Evolutionary conservation across 495 filamentous ascomycete genomes (phyloP), one percentile per base, ranked within the genome.

Genomic region (Penicillium coprophilum): DNA sequence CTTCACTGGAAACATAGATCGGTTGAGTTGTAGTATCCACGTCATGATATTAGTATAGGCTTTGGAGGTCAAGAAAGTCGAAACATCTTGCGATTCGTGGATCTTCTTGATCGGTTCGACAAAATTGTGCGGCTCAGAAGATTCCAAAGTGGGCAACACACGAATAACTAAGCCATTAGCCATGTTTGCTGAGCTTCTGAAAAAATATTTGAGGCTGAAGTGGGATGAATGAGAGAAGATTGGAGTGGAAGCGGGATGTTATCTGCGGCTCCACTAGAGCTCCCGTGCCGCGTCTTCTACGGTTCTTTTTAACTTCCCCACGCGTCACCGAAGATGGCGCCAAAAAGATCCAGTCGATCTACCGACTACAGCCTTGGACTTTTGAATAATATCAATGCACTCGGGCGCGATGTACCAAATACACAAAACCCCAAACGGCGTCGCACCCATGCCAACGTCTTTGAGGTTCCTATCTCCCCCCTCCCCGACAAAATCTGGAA

Each of bases 11-110:
- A 92, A 91, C 77, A 97, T 85, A 17, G 91, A 83, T 39, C 85
- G 82, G 68, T 96, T 97, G 27, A 99, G 81, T 71, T 97, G 94
- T 44, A 95, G 71, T 7, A 97, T 70, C 66, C 96, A 99, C 44
- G 81, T 80, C 74, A 88, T 86, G 32, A 97, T 89, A 69, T 96
- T 89, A 43, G 79, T 77, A 72, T 97, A 96, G 15, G 90, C 94
- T 67, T 79, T 83, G 28, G 91, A 90, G 27, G 79, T 78, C 31
- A 91, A 79, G 63, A 97, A 99, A 47, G 75, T 76, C 6, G 80
- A 61, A 20, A 97, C 88, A 80, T 96, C 91, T 34, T 84, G 72
- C 51, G 84, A 84, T 44, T 91, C 87, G 71, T 96, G 74, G 70
- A 99, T 99, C 51, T 76, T 78, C 67, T 98, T 98, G 53, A 30